Conservation (phyloP, 2,329 filamentous ascomycete genomes). For the Cytospora schulzeri region DNA sequence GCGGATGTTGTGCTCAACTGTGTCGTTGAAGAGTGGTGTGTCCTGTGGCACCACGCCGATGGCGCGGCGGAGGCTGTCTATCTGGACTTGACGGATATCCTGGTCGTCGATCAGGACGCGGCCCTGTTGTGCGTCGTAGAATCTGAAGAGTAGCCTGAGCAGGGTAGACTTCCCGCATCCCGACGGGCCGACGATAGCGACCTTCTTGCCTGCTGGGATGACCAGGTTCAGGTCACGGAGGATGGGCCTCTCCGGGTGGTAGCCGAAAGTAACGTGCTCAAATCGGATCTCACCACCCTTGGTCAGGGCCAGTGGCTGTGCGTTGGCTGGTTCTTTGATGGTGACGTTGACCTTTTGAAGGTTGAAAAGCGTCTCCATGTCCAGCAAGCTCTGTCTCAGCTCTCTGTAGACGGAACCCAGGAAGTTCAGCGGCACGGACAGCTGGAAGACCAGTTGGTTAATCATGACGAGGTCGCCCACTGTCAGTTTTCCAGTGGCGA, state of each 20-base stretch:
- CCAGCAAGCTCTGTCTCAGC: conserved; percentile 87
- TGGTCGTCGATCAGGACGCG: conserved; percentile 91
- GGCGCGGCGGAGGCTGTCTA: conserved; percentile 79
- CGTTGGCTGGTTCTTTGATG: conserved; percentile 76
- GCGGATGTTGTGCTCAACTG: conserved; percentile 91
- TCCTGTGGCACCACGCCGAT: conserved; percentile 98
- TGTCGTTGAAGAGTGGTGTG: conserved; percentile 95
- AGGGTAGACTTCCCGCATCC: conserved; percentile 97
- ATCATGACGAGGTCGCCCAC: conserved; percentile 98
- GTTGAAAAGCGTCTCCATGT: conserved; percentile 99
- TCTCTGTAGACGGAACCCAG: conserved; percentile 97
- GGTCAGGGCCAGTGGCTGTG: conserved; percentile 70
- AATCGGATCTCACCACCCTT: conserved; percentile 89
- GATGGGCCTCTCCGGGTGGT: conserved; percentile 84
- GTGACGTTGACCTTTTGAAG: conserved; percentile 93
- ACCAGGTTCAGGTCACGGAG: conserved; percentile 81
- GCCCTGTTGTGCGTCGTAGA: conserved; percentile 84
- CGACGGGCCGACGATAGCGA: conserved; percentile 91
- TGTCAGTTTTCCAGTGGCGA: conserved; percentile 77
- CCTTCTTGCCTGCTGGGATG: conserved; percentile 93
- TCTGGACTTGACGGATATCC: conserved; percentile 78
- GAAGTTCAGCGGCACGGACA: conserved; percentile 96
- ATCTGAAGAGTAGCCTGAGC: conserved; percentile 87
- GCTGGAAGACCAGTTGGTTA: conserved; percentile 97
- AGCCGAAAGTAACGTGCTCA: conserved; percentile 90